Base-by-base conservation (phyloP, 2,329 filamentous ascomycete species). In the Metarhizium humberi region DNA sequence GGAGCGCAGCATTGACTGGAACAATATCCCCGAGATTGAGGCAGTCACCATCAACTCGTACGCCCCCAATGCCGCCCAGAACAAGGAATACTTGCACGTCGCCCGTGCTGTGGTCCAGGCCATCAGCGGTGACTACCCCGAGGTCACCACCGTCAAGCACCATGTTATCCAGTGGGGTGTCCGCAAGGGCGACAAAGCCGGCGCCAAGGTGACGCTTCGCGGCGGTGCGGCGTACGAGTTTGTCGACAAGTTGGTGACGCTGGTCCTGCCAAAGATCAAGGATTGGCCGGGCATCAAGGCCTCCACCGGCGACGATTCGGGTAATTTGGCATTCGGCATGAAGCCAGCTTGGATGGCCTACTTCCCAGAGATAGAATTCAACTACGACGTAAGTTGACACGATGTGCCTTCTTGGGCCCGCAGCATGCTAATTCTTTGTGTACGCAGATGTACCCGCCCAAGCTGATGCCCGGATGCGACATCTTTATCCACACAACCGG, bases 221-320 rank as follows among this genome's bases (percentile, higher is more conserved):
- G 90, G 90, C 34, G 87, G 94, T 68, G 81, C 86, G 57, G 94
- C 95, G 65, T 88, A 90, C 59, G 87, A 96, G 69, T 96, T 99
- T 70, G 68, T 99, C 48, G 88, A 92, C 66, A 96, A 96, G 75
- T 77, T 91, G 62, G 78, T 97, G 55, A 90, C 95, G 68, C 77
- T 97, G 8, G 92, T 99, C 6, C 79, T 97, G 68, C 94, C 94
- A 43, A 88, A 86, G 67, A 95, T 99, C 73, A 99, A 97, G 78
- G 94, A 99, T 63, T 99, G 90, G 88, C 83, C 82, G 55, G 94
- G 94, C 20, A 66, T 84, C 55, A 67, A 73, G 61, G 78, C 71
- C 57, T 69, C 65, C 47, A 89, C 89, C 43, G 94, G 94, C 66
- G 94, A 99, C 70, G 85, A 84, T 66, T 86, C 87, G 58, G 94